Percentiles rank a stretch among this genome's conserved stretches.
Conservation (phyloP, 2,329 filamentous ascomycete species). For the Diaporthe destruens region DNA sequence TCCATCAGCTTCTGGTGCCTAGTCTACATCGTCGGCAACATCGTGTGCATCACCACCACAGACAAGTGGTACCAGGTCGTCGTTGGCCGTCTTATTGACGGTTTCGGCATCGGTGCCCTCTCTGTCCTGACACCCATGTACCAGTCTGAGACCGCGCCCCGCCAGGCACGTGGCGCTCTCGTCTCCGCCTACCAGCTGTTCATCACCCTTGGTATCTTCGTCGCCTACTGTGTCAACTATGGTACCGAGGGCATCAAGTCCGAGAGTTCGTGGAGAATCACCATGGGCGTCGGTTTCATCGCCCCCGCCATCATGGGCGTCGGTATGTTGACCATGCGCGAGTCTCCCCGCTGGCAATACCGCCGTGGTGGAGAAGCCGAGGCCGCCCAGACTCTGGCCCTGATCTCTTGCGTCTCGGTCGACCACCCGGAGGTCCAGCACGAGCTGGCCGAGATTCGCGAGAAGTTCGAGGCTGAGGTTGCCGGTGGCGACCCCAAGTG, state of each 20-base stretch:
- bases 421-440: conserved; percentile 41
- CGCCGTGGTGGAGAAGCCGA: conserved; percentile 39
- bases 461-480: conserved; percentile 41
- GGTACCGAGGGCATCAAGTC: conserved; percentile 59
- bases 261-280: conserved; percentile 70
- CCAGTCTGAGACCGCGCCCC: conserved; percentile 73
- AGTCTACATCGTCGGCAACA: conserved; percentile 73
- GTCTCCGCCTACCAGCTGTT: conserved; percentile 51
- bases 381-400: conserved; percentile 40
- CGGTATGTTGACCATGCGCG: conserved; percentile 67
- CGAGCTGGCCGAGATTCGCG: conserved; percentile 40
- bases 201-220: conserved; percentile 47
- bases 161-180: conserved; percentile 62
- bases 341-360: conserved; percentile 65
- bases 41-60: conserved; percentile 73
- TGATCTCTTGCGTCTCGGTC: conserved; percentile 29
- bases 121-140: conserved; percentile 77
- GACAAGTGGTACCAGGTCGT: conserved; percentile 74
- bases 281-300: conserved; percentile 68
- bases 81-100: conserved; percentile 74
- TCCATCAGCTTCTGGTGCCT: conserved; percentile 65
- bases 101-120: conserved; percentile 75
- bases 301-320: conserved; percentile 65
- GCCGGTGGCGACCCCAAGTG: conserved; percentile 42
- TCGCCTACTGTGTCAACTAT: conserved; percentile 63